A percentile compares a stretch with the other conserved stretches of the same genome.
phyloP scores from a whole-genome alignment of 2,329 filamentous ascomycete genomes.

The Xylaria sp. region DNA sequence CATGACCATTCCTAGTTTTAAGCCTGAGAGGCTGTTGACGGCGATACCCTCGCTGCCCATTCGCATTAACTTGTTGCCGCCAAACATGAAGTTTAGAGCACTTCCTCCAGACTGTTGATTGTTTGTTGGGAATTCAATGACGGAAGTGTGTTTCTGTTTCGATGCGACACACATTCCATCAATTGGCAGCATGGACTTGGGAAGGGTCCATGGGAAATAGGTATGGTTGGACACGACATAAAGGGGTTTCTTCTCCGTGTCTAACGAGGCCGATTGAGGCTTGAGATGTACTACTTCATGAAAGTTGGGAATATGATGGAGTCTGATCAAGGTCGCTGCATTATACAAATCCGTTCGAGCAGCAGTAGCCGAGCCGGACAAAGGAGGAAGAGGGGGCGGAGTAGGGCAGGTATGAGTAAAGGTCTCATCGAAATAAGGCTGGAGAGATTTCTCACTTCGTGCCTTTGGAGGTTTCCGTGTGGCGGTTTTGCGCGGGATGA shows the following conservation, averaged over 20 bases:
- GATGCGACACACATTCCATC: slow-evolving; percentile 75
- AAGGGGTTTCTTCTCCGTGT: slow-evolving; percentile 8
- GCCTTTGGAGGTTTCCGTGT: slow-evolving; percentile 20
- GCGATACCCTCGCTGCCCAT: slow-evolving; percentile 42
- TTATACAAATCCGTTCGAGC: slow-evolving; percentile 80
- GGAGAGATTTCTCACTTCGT: slow-evolving; percentile 25
- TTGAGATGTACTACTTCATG: slow-evolving; percentile 39
- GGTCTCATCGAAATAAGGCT: slow-evolving; percentile 38
- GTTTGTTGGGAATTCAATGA: slow-evolving; percentile 55
- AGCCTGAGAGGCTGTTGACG: slow-evolving; percentile 49
- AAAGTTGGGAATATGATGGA: slow-evolving; percentile 69
- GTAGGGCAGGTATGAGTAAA: slow-evolving; percentile 62
- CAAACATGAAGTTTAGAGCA: slow-evolving; percentile 44
- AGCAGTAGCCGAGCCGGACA: slow-evolving; percentile 74
- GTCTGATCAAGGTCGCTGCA: slow-evolving; percentile 74
- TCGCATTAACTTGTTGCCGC: slow-evolving; percentile 44
- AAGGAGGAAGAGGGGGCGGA: slow-evolving; percentile 52
- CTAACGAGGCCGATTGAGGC: slow-evolving; percentile 9
- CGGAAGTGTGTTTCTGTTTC: slow-evolving; percentile 63
- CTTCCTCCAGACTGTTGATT: slow-evolving; percentile 37
- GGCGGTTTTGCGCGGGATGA: slow-evolving; percentile 59
- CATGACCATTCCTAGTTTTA: slow-evolving; percentile 62
- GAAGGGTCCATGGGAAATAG: slow-evolving; percentile 90
- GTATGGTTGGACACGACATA: slow-evolving; percentile 69
- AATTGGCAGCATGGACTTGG: slow-evolving; percentile 63